These are phyloP conservation scores for Amanita pseudoporphyria DNA, from an alignment of 768 basidiomycete species.

Conservation along the genomic window DNA sequence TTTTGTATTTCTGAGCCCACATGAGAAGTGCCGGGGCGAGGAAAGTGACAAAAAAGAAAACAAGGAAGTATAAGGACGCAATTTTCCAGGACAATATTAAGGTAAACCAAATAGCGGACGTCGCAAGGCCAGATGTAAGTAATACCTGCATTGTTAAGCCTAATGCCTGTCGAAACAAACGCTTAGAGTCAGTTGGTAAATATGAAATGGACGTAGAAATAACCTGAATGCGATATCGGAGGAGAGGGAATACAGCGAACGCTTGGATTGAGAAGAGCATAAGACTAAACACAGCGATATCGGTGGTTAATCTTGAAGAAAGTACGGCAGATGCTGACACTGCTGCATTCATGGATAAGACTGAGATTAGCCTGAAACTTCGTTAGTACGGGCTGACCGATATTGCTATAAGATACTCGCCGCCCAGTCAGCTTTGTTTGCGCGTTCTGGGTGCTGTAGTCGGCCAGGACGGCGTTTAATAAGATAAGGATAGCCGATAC, in stretches of 20 bases:
- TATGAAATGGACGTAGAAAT: conserved; percentile 5
- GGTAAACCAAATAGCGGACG: conserved; percentile 42
- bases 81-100: conserved; percentile 44
- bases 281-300: conserved; percentile 82
- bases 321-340: conserved; percentile 90
- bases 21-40: conserved; percentile 65
- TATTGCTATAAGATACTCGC: conserved; percentile 25
- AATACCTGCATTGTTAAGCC: conserved; percentile 34
- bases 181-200: conserved; percentile 9
- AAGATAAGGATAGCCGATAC: conserved; percentile 78
- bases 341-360: conserved; percentile 84
- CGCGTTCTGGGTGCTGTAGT: conserved; percentile 52
- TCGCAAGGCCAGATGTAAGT: conserved; percentile 44
- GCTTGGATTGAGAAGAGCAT: conserved; percentile 74
- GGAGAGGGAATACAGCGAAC: conserved; percentile 77
- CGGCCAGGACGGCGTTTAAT: conserved; percentile 74
- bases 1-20: conserved; percentile 86
- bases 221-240: conserved; percentile 68
- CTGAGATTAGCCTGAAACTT: conserved; percentile 59
- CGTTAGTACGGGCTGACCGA: background rate
- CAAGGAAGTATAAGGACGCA: conserved; percentile 39
- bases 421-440: conserved; percentile 46
- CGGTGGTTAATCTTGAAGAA: conserved; percentile 78
- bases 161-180: conserved; percentile 29
- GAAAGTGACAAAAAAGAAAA: conserved; percentile 53